Percentiles rank a stretch among this genome's conserved stretches.
Evolutionary conservation across 345 rosid species (phyloP).

Genomic region (Citrus trifoliata): DNA sequence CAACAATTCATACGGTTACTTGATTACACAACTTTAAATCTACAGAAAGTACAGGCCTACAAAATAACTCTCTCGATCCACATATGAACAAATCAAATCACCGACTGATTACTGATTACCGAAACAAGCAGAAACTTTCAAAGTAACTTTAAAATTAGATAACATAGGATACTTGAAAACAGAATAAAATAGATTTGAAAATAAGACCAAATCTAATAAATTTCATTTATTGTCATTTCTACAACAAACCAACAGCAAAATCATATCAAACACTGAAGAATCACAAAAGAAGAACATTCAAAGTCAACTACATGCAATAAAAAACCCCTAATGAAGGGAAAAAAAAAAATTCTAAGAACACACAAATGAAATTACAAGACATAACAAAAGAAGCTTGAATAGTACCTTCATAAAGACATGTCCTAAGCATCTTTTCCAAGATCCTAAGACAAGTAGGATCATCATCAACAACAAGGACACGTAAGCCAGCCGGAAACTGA

Average conservation of each 20-base stretch:
- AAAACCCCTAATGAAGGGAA: constrained; percentile 1
- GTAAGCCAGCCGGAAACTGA: constrained; percentile 75
- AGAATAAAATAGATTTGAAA: neutral
- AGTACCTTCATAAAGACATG: constrained; percentile 75
- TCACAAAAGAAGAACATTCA: constrained; percentile 16
- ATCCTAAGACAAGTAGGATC: constrained; percentile 91
- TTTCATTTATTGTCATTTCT: neutral
- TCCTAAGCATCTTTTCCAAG: constrained; percentile 84
- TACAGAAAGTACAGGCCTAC: neutral
- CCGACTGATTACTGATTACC: too few relatives aligned
- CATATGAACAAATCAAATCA: too few relatives aligned
- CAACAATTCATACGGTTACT: too few relatives aligned
- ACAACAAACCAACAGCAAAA: constrained; percentile 11
- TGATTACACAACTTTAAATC: neutral
- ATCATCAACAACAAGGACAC: constrained; percentile 93
- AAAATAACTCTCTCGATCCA: too few relatives aligned
- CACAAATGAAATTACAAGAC: constrained; percentile 2
- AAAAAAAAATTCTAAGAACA: constrained; percentile 8
- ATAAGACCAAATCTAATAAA: constrained; percentile 17
- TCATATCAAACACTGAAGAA: constrained; percentile 1
- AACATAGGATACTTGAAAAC: neutral
- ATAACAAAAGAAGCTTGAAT: neutral
- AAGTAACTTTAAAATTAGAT: constrained; percentile 5
- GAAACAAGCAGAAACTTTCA: neutral
- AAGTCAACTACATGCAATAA: neutral